phyloP scores from a whole-genome alignment of 805 yeast species.

The Pichia cephalocereana region DNA sequence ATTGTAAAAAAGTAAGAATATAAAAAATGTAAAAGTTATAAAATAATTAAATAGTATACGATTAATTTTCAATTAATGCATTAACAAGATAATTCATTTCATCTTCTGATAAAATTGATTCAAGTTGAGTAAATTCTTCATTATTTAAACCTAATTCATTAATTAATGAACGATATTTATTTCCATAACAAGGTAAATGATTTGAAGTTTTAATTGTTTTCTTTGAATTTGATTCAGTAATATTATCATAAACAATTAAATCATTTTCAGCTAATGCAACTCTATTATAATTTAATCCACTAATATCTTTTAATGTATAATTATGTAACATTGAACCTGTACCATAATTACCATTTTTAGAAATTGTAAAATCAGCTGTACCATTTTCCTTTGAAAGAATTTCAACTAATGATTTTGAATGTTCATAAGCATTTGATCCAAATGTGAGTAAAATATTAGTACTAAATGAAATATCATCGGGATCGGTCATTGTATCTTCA shows the following conservation, averaged over 20 bases:
- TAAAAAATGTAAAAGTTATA: too few relatives aligned
- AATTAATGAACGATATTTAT: not conserved
- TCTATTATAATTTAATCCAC: constrained; percentile 20
- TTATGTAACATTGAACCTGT: constrained; percentile 30
- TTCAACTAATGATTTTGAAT: constrained; percentile 13
- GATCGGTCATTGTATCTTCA: constrained; percentile 8
- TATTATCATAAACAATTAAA: constrained; percentile 22
- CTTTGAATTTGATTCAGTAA: constrained; percentile 7
- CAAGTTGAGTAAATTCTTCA: constrained; percentile 2
- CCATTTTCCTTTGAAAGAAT: constrained; percentile 33
- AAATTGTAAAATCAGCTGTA: constrained; percentile 32
- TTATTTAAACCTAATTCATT: not conserved
- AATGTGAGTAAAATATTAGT: constrained; percentile 22
- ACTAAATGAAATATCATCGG: constrained; percentile 16
- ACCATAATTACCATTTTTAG: constrained; percentile 40
- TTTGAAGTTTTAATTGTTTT: not conserved
- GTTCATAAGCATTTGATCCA: constrained; percentile 7
- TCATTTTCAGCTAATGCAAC: constrained; percentile 26
- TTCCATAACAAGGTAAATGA: not conserved
- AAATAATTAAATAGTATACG: too few relatives aligned
- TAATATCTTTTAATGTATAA: constrained; percentile 20
- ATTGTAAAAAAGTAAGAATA: not conserved
- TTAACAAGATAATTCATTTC: not conserved
- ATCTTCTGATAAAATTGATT: not conserved
- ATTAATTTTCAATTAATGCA: not conserved